These are phyloP conservation scores for Pseudogymnoascus verrucosus DNA, from an alignment of 2,329 filamentous ascomycete genomes.

Conservation along the genomic window DNA sequence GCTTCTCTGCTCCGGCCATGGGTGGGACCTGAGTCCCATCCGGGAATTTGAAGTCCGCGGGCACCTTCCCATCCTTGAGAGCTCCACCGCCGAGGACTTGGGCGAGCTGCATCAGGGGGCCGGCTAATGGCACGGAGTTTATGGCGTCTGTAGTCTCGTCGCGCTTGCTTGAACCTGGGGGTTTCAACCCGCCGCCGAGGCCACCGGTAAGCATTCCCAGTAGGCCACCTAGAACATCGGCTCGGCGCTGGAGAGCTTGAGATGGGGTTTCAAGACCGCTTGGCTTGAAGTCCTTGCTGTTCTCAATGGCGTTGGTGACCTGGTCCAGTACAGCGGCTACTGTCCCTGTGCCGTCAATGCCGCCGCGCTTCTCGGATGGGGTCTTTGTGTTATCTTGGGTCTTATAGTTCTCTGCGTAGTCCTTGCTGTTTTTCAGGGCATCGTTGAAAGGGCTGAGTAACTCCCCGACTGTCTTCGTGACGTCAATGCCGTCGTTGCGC, in stretches of 20 bases:
- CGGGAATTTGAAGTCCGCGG: too few species aligned
- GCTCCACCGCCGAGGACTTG: too few species aligned
- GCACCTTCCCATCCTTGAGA: too few species aligned
- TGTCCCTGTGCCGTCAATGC: not conserved
- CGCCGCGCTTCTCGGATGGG: not conserved
- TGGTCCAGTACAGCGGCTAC: not conserved
- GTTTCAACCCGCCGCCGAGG: not conserved
- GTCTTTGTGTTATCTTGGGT: not conserved
- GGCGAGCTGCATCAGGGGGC: too few species aligned
- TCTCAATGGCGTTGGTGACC: not conserved
- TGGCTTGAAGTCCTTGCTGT: too few species aligned
- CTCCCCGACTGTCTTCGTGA: not conserved
- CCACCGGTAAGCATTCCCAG: not conserved
- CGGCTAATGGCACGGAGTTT: too few species aligned
- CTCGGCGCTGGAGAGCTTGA: too few species aligned
- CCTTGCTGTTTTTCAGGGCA: not conserved
- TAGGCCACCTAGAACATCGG: not conserved
- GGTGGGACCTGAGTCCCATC: too few species aligned
- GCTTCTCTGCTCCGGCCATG: too few species aligned
- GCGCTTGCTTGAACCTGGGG: too few species aligned
- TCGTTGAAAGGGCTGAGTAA: not conserved
- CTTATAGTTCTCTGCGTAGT: not conserved
- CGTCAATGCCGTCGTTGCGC: not conserved
- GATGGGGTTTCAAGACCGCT: too few species aligned
- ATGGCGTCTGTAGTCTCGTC: too few species aligned